Conservation (phyloP, 2,329 filamentous ascomycete species). For the Exophiala alcalophila region DNA sequence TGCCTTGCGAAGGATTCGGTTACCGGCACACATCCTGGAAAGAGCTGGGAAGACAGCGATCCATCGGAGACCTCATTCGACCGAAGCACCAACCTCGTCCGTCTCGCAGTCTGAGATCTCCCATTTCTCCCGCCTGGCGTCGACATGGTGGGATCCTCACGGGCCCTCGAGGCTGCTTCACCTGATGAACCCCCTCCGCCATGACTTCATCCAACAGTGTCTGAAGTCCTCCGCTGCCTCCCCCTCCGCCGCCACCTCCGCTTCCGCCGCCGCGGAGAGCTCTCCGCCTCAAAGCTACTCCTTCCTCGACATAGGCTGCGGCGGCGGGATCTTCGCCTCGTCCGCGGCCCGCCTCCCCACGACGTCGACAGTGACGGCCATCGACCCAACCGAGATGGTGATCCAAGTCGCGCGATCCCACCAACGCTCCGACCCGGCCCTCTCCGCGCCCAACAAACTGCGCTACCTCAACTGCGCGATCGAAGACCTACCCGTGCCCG, state of each 20-base stretch:
- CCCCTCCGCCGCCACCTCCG: slow-evolving; percentile 22
- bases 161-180: slow-evolving; percentile 89
- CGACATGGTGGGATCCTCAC: slow-evolving; percentile 95
- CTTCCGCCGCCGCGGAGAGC: no score
- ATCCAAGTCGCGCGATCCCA: slow-evolving; percentile 69
- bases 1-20: no score
- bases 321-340: slow-evolving; percentile 94
- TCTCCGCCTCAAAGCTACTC: slow-evolving; percentile 34
- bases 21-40: no score
- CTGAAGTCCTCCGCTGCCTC: slow-evolving; percentile 39
- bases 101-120: slow-evolving; percentile 87
- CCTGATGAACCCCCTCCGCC: slow-evolving; percentile 95
- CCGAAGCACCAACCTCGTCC: slow-evolving; percentile 49
- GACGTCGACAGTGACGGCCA: slow-evolving; percentile 44
- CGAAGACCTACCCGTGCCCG: slow-evolving; percentile 57
- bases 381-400: slow-evolving; percentile 44
- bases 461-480: slow-evolving; percentile 73
- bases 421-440: slow-evolving; percentile 67
- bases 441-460: slow-evolving; percentile 57
- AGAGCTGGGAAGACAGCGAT: neutral
- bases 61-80: slow-evolving; percentile 1
- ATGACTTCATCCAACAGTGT: slow-evolving; percentile 82
- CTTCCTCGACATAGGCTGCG: slow-evolving; percentile 92
- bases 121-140: slow-evolving; percentile 91
- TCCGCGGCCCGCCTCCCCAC: slow-evolving; percentile 44